Evolutionary conservation across 495 filamentous ascomycete genomes (phyloP).

Genomic region (Sabuloglossum arenarium): DNA sequence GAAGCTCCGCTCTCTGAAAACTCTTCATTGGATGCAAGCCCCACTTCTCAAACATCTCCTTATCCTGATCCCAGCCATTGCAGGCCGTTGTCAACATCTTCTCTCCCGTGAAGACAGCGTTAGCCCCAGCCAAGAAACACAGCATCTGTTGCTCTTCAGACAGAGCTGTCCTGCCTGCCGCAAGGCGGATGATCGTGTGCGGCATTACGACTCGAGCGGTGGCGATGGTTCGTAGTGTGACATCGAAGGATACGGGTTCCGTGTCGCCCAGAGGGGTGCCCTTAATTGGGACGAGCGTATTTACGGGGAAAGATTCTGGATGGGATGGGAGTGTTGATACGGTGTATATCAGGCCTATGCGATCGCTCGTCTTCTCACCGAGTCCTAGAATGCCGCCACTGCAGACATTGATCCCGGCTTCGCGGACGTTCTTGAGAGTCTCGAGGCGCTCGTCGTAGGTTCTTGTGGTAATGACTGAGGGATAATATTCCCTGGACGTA

Average conservation of each 20-base stretch:
- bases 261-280: slow-evolving; percentile 61
- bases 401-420: slow-evolving; percentile 72
- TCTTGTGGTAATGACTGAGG: slow-evolving; percentile 56
- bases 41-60: slow-evolving; percentile 56
- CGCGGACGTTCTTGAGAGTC: slow-evolving; percentile 52
- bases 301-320: slow-evolving; percentile 71
- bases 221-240: slow-evolving; percentile 52
- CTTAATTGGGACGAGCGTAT: slow-evolving; percentile 67
- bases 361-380: slow-evolving; percentile 54
- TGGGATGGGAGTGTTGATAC: slow-evolving; percentile 53
- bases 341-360: slow-evolving; percentile 58
- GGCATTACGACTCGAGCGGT: slow-evolving; percentile 63
- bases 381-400: slow-evolving; percentile 65
- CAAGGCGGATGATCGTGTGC: slow-evolving; percentile 58
- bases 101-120: slow-evolving; percentile 77
- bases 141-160: slow-evolving; percentile 64
- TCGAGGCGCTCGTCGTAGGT: slow-evolving; percentile 64
- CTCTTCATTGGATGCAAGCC: slow-evolving; percentile 50
- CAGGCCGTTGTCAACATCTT: slow-evolving; percentile 83
- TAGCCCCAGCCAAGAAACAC: slow-evolving; percentile 71
- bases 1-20: background rate
- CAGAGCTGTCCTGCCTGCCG: slow-evolving; percentile 58
- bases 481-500: slow-evolving; percentile 70
- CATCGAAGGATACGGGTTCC: slow-evolving; percentile 47
- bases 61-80: slow-evolving; percentile 75